Conservation (phyloP, 306 rosid species). For the Fragaria vesca region DNA sequence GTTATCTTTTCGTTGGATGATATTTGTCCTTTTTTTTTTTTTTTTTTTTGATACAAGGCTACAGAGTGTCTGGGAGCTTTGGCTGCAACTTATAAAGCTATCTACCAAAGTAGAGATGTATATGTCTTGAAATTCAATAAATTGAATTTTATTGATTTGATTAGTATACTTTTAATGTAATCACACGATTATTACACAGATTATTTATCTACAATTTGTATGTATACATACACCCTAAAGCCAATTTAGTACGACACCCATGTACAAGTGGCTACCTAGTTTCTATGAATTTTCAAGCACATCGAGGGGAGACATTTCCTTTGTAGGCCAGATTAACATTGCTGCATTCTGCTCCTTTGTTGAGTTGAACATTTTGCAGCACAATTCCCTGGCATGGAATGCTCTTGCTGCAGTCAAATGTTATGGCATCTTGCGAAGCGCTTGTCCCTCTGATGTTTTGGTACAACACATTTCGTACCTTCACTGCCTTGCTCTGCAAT, state of each 20-base stretch:
- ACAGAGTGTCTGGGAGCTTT: not conserved
- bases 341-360: conserved; percentile 15
- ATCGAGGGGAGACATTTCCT: conserved; percentile 18
- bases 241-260: not conserved
- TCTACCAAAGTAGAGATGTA: not conserved
- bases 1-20: not conserved
- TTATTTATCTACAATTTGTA: not conserved
- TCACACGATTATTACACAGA: not conserved
- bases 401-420: conserved; percentile 46
- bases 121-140: not conserved
- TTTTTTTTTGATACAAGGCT: not conserved
- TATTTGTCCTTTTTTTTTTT: not conserved
- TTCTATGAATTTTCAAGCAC: not conserved
- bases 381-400: conserved; percentile 51
- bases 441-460: conserved; percentile 56
- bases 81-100: not conserved
- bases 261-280: not conserved
- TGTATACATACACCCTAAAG: not conserved
- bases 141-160: not conserved
- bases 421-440: conserved; percentile 48
- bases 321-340: conserved; percentile 14
- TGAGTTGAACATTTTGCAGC: conserved; percentile 44
- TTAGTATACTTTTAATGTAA: not conserved
- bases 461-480: conserved; percentile 54
- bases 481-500: conserved; percentile 42